Evolutionary conservation across 2,329 filamentous ascomycete genomes (phyloP).

Genomic region (Kalaharituber pfeilii): DNA sequence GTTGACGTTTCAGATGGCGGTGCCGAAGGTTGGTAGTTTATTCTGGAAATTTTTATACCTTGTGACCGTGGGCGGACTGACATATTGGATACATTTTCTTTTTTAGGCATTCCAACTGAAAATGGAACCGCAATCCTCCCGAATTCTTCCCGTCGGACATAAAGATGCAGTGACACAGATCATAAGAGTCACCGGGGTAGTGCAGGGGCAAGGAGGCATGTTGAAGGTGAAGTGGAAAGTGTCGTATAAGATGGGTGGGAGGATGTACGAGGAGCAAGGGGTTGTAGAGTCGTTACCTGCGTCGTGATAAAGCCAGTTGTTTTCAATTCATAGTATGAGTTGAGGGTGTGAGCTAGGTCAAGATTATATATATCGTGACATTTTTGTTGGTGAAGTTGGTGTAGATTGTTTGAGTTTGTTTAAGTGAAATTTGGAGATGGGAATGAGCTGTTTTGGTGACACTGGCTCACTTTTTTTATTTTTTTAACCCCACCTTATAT

Average conservation of each 20-base stretch:
- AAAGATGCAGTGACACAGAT: slow-evolving; percentile 61
- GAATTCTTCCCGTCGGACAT: slow-evolving; percentile 55
- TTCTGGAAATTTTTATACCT: not conserved
- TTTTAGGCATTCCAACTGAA: slow-evolving; percentile 42
- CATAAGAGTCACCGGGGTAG: slow-evolving; percentile 59
- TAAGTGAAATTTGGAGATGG: no score
- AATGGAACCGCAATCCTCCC: slow-evolving; percentile 58
- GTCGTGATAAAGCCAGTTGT: no score
- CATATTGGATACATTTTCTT: no score
- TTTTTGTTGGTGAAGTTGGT: no score
- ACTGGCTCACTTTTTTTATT: no score
- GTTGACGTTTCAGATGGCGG: slow-evolving; percentile 78
- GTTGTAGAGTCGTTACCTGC: slow-evolving; percentile 58
- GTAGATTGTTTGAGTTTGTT: no score
- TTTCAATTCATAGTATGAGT: no score
- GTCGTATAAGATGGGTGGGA: slow-evolving; percentile 53
- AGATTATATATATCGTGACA: no score
- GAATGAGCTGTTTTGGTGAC: no score
- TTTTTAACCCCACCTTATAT: no score
- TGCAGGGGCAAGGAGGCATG: slow-evolving; percentile 52
- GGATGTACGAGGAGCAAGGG: slow-evolving; percentile 60
- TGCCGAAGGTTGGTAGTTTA: slow-evolving; percentile 55
- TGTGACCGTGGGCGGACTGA: no score
- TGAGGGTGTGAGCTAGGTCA: no score
- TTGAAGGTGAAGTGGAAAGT: slow-evolving; percentile 84